Percentiles rank a stretch among this genome's conserved stretches.
Evolutionary conservation across 2,329 filamentous ascomycete species (phyloP).

Genomic region (Didymella keratinophila): DNA sequence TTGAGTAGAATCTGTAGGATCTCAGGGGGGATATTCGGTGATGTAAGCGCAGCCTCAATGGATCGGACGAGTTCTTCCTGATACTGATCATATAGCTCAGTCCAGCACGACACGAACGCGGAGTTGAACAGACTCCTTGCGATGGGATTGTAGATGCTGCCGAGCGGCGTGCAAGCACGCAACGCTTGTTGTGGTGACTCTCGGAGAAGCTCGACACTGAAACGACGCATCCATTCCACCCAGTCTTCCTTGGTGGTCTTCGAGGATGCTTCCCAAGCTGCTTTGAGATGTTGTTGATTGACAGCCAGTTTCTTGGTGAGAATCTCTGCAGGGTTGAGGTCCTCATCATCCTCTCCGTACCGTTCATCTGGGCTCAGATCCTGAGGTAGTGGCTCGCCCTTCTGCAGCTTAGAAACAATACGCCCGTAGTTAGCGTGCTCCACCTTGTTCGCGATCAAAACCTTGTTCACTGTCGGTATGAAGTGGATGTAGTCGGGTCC

Average conservation of each 20-base stretch:
- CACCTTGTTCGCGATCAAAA: slow-evolving; percentile 78
- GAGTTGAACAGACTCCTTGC: slow-evolving; percentile 97
- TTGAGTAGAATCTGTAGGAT: slow-evolving; percentile 93
- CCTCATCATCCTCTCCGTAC: slow-evolving; percentile 80
- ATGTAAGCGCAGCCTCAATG: slow-evolving; percentile 94
- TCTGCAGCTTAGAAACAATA: slow-evolving; percentile 89
- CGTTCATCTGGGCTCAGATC: slow-evolving; percentile 87
- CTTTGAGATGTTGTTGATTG: slow-evolving; percentile 96
- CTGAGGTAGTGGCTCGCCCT: slow-evolving; percentile 92
- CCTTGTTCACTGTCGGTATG: slow-evolving; percentile 89
- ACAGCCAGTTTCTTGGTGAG: slow-evolving; percentile 93
- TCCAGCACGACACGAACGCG: slow-evolving; percentile 98
- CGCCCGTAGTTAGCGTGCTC: slow-evolving; percentile 92
- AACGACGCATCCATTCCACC: slow-evolving; percentile 97
- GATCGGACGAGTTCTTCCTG: slow-evolving; percentile 96
- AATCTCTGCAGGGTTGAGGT: slow-evolving; percentile 82
- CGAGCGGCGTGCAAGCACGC: slow-evolving; percentile 88
- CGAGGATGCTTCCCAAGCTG: slow-evolving; percentile 94
- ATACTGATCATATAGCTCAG: slow-evolving; percentile 94
- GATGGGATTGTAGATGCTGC: slow-evolving; percentile 88
- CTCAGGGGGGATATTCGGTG: slow-evolving; percentile 93
- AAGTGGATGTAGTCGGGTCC: slow-evolving; percentile 96
- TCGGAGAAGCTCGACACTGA: slow-evolving; percentile 92
- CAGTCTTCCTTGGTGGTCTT: slow-evolving; percentile 99
- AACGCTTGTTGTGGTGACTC: slow-evolving; percentile 97